Conservation (phyloP, 2,329 filamentous ascomycete species). For the Aspergillus jensenii region DNA sequence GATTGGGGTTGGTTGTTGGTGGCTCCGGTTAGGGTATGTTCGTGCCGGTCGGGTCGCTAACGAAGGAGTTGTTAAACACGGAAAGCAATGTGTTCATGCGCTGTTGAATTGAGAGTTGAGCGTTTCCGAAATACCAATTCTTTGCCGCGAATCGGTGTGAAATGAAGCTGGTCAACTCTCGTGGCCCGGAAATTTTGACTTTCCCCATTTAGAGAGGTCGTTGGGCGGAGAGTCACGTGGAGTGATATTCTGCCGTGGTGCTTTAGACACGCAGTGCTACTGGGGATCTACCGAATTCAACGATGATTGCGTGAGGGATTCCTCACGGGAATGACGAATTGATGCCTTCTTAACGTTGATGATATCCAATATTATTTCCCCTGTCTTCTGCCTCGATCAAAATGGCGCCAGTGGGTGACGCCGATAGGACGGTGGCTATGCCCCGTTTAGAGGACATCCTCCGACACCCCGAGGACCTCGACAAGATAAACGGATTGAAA, state of each 20-base stretch:
- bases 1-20: not conserved
- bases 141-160: not conserved
- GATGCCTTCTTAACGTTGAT: not conserved
- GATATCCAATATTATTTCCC: not conserved
- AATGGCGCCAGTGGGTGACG: slow-evolving; percentile 38
- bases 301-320: slow-evolving; percentile 1
- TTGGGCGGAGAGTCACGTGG: slow-evolving; percentile 37
- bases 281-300: not conserved
- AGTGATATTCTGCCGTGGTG: slow-evolving; percentile 14
- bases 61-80: not conserved
- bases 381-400: not conserved
- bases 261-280: not conserved
- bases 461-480: slow-evolving; percentile 92
- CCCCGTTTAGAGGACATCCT: slow-evolving; percentile 86
- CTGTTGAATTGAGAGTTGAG: not conserved
- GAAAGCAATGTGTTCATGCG: not conserved
- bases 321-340: not conserved
- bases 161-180: not conserved
- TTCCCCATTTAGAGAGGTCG: slow-evolving; percentile 13
- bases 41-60: not conserved
- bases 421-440: slow-evolving; percentile 64
- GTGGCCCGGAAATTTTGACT: slow-evolving; percentile 18
- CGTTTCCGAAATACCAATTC: not conserved
- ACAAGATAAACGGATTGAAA: slow-evolving; percentile 89
- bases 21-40: not conserved